These are phyloP conservation scores for Castanopsis chinensis DNA, from an alignment of 306 rosid genomes.

Conservation along the genomic window DNA sequence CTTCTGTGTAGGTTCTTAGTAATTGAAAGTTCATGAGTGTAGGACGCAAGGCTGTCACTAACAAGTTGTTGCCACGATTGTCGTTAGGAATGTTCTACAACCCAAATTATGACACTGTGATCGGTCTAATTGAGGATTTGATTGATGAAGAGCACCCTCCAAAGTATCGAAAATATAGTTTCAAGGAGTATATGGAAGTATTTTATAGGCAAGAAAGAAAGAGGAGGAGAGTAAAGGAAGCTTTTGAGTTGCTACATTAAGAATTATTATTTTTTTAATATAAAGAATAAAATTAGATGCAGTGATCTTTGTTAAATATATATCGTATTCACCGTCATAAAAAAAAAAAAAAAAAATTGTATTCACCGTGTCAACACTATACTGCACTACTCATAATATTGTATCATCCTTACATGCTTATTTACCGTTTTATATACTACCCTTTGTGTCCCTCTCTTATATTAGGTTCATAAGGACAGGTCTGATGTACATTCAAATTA, in stretches of 20 bases:
- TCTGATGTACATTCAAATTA: no score
- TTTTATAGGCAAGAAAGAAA: slow-evolving; percentile 33
- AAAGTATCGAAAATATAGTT: slow-evolving; percentile 16
- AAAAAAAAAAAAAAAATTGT: no score
- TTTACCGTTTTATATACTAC: no score
- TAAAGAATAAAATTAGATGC: no score
- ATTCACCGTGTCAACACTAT: no score
- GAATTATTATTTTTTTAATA: no score
- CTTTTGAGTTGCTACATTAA: slow-evolving; percentile 9
- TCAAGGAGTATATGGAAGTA: slow-evolving; percentile 25
- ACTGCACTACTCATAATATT: no score
- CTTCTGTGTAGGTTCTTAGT: slow-evolving; percentile 22
- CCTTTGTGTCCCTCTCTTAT: no score
- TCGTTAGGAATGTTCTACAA: slow-evolving; percentile 41
- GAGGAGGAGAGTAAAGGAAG: slow-evolving; percentile 36
- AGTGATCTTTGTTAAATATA: no score
- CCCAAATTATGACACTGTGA: slow-evolving; percentile 29
- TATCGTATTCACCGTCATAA: no score
- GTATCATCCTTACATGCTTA: no score
- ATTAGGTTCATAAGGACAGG: no score
- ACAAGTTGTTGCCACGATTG: slow-evolving; percentile 11
- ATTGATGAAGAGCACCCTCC: slow-evolving; percentile 29
- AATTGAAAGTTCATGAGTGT: slow-evolving; percentile 47
- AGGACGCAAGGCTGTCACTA: slow-evolving; percentile 41
- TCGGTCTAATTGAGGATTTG: slow-evolving; percentile 42